These are phyloP conservation scores for Tylopilus sp. DNA, from an alignment of 1,284 basidiomycete species.

Conservation along the genomic window DNA sequence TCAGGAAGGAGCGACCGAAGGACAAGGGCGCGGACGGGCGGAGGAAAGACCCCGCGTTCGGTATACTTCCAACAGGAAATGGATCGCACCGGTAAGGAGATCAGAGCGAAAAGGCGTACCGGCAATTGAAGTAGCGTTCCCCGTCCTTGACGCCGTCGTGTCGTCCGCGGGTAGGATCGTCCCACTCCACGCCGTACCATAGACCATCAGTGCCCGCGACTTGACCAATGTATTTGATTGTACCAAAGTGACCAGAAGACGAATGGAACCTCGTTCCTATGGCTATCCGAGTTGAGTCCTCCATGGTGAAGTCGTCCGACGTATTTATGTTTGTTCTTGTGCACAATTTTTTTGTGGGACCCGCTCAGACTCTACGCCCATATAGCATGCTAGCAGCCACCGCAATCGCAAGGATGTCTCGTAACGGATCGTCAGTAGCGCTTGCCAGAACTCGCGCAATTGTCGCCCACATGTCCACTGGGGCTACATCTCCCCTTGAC, in stretches of 20 bases:
- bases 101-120: constrained; percentile 45
- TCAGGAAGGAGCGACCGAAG: constrained; percentile 69
- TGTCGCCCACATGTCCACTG: constrained; percentile 53
- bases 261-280: constrained; percentile 51
- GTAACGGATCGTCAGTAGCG: constrained; percentile 31
- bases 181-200: constrained; percentile 98
- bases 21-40: constrained; percentile 55
- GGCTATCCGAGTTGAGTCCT: constrained; percentile 23
- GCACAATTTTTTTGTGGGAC: constrained; percentile 5
- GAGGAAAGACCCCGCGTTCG: constrained; percentile 70
- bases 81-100: constrained; percentile 6
- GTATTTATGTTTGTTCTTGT: constrained; percentile 21
- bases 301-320: constrained; percentile 9
- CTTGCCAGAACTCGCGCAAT: constrained; percentile 54
- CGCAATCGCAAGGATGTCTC: constrained; percentile 33
- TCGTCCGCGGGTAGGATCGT: constrained; percentile 78
- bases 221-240: constrained; percentile 67
- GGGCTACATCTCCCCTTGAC: constrained; percentile 18
- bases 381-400: constrained; percentile 31
- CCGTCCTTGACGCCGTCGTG: constrained; percentile 83
- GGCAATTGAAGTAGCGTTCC: constrained; percentile 74
- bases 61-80: constrained; percentile 38
- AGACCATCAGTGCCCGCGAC: constrained; percentile 62
- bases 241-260: constrained; percentile 51
- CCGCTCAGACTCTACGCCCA: neutral